phyloP scores from a whole-genome alignment of 805 yeast genomes.

The Metschnikowia sp. region DNA sequence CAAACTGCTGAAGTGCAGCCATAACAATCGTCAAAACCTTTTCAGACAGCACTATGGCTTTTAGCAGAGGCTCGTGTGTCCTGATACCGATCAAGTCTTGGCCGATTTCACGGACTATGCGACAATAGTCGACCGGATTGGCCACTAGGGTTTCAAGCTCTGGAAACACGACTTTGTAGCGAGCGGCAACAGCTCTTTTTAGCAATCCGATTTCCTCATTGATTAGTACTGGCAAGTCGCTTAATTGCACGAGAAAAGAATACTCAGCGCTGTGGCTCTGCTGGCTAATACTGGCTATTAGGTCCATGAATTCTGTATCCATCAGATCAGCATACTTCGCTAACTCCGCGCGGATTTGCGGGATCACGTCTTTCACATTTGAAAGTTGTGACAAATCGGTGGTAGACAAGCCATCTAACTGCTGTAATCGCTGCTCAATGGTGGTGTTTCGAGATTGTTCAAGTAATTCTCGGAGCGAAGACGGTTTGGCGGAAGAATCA shows the following conservation, averaged over 20 bases:
- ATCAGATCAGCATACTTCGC: slow-evolving; percentile 21
- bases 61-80: slow-evolving; percentile 33
- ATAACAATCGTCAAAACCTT: slow-evolving; percentile 69
- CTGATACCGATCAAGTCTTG: slow-evolving; percentile 37
- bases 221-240: slow-evolving; percentile 52
- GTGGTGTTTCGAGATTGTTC: slow-evolving; percentile 11
- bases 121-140: slow-evolving; percentile 60
- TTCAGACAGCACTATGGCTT: slow-evolving; percentile 52
- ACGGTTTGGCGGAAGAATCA: neutral
- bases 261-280: slow-evolving; percentile 38
- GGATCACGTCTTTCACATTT: slow-evolving; percentile 22
- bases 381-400: slow-evolving; percentile 23
- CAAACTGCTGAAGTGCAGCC: slow-evolving; percentile 54
- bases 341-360: slow-evolving; percentile 21
- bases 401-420: slow-evolving; percentile 20
- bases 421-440: slow-evolving; percentile 16
- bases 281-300: slow-evolving; percentile 26
- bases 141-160: slow-evolving; percentile 65
- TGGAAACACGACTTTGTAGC: slow-evolving; percentile 62
- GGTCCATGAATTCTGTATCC: slow-evolving; percentile 30
- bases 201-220: slow-evolving; percentile 51
- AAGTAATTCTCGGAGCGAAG: slow-evolving; percentile 15
- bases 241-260: slow-evolving; percentile 50
- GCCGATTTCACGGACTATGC: slow-evolving; percentile 48
- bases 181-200: slow-evolving; percentile 46